These are phyloP conservation scores for Aspergillus kassunensis DNA, from an alignment of 495 filamentous ascomycete genomes.

Conservation along the genomic window DNA sequence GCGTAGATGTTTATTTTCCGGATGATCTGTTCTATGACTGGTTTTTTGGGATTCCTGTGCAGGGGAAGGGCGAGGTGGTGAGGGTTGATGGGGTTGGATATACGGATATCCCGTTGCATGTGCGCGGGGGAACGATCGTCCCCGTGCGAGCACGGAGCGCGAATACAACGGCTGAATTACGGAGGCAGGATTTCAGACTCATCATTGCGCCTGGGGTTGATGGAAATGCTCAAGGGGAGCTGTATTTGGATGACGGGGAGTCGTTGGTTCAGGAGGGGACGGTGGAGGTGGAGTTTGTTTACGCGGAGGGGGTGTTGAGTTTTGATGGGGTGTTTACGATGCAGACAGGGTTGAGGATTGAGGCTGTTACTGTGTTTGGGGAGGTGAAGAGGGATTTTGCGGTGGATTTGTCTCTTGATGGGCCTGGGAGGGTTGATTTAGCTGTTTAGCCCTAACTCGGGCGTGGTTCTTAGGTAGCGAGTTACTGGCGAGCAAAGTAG, in stretches of 20 bases:
- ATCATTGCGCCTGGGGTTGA: conserved; percentile 60
- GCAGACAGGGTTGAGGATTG: conserved; percentile 44
- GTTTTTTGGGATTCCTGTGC: conserved; percentile 55
- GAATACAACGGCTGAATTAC: conserved; percentile 65
- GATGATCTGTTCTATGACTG: conserved; percentile 75
- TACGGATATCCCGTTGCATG: conserved; percentile 68
- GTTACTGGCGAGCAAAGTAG: too few relatives aligned
- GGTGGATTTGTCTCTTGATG: background rate
- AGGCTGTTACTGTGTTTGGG: conserved; percentile 38
- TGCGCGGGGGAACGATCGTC: conserved; percentile 65
- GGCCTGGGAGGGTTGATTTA: background rate
- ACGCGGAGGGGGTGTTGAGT: conserved; percentile 42
- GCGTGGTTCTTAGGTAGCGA: too few relatives aligned
- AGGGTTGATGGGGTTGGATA: conserved; percentile 51
- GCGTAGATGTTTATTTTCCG: conserved; percentile 70
- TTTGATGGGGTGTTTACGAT: conserved; percentile 53
- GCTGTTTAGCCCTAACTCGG: background rate
- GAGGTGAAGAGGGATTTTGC: background rate
- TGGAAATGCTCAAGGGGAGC: conserved; percentile 42
- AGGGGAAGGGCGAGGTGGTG: conserved; percentile 48
- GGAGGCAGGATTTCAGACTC: conserved; percentile 63
- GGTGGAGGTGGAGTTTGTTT: conserved; percentile 51
- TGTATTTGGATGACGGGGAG: conserved; percentile 62
- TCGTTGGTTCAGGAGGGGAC: conserved; percentile 47
- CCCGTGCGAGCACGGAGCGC: conserved; percentile 57